Evolutionary conservation across 768 basidiomycete genomes (phyloP), one percentile per base, ranked within the genome.

Genomic region (Lactarius tabidus): DNA sequence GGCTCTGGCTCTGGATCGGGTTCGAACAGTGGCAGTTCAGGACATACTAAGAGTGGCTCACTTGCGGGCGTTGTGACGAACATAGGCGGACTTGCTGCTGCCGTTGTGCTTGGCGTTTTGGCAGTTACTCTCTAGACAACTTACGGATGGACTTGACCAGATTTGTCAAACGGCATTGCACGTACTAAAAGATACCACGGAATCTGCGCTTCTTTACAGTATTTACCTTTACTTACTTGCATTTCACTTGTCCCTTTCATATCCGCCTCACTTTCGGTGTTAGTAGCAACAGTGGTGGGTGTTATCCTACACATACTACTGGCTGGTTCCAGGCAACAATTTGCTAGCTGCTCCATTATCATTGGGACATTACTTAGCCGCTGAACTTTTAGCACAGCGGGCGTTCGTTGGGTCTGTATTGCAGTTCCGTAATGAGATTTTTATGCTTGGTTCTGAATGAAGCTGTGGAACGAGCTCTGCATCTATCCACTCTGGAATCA

Each of bases 101-200:
- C 60, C 14, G 41, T 51, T 15, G 10, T 56, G 17, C n/a, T 66
- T 39, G 52, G 45, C 41, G 28, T 26, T 26, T 26, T 62, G 39
- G 57, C 57, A 36, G 20, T 38, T 26, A 29, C 28, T 17, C 28
- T 62, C 52, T 66, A 66, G 56, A 18, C 26, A 2, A 28, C 36
- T 39, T 17, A 5, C n/a, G 15, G 28, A 51, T 12, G 57, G 6
- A 57, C 54, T 45, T 41, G 29, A 17, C 14, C 36, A 6, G 33
- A 45, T 31, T 55, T 15, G 12, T 43, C 33, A 10, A 36, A 59
- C 28, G 58, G 10, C 54, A 23, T 17, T 35, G 8, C 20, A 64
- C 23, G 23, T 29, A 39, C 38, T 18, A 10, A 36, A 62, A 18
- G 60, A 66, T 66, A 66, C 60, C 65, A 61, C 45, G 36, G 55